phyloP scores from a whole-genome alignment of 2,329 filamentous ascomycete genomes.

The Penicillium sp. region DNA sequence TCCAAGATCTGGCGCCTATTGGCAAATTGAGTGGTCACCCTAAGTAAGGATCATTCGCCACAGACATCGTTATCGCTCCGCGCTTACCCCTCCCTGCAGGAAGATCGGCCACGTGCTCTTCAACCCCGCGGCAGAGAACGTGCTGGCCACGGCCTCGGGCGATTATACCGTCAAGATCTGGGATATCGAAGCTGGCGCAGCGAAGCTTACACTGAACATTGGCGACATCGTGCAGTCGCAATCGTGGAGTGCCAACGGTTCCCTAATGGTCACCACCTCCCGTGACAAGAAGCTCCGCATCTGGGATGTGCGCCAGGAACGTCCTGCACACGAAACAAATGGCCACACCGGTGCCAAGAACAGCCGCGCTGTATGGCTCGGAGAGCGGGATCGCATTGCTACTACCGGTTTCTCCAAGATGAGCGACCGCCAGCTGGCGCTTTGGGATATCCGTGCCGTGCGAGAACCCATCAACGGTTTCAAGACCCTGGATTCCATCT shows the following conservation, averaged over 20 bases:
- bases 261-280: constrained; percentile 83
- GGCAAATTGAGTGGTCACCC: constrained; percentile 82
- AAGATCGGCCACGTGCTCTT: constrained; percentile 98
- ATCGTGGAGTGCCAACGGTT: constrained; percentile 89
- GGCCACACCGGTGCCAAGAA: constrained; percentile 96
- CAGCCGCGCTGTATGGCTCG: constrained; percentile 94
- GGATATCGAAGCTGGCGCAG: constrained; percentile 78
- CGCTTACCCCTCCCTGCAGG: constrained; percentile 48
- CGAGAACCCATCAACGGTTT: constrained; percentile 84
- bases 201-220: constrained; percentile 74
- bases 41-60: constrained; percentile 53
- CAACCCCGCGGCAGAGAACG: constrained; percentile 92
- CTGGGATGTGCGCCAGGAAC: constrained; percentile 95
- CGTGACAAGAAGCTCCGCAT: constrained; percentile 97
- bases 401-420: constrained; percentile 97
- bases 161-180: constrained; percentile 94
- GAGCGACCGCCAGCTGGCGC: constrained; percentile 92
- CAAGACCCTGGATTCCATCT: constrained; percentile 86
- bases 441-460: constrained; percentile 86
- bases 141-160: constrained; percentile 90
- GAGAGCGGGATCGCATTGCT: constrained; percentile 90
- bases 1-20: constrained; percentile 73
- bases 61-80: constrained; percentile 8
- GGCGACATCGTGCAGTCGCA: constrained; percentile 90
- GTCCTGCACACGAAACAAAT: constrained; percentile 73